Conservation (phyloP, 805 yeast species). For the Yamadazyma phyllophila region DNA sequence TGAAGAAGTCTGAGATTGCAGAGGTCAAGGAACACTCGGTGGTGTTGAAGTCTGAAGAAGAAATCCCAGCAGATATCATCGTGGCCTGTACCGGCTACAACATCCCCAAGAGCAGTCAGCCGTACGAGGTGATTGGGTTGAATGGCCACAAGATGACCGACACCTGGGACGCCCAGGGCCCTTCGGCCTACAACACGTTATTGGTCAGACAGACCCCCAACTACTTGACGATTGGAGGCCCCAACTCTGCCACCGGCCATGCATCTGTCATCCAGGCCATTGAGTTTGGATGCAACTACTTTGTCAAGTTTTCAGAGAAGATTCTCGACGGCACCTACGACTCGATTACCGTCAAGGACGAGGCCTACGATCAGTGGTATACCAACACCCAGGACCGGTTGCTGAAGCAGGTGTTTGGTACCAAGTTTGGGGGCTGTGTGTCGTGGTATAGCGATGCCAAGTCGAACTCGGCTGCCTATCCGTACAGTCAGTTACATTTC, state of each 20-base stretch:
- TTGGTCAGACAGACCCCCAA: slow-evolving; percentile 35
- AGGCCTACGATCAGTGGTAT: slow-evolving; percentile 35
- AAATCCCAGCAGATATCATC: slow-evolving; percentile 34
- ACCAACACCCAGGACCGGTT: slow-evolving; percentile 24
- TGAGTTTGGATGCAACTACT: slow-evolving; percentile 30
- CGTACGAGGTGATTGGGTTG: slow-evolving; percentile 24
- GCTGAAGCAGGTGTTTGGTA: slow-evolving; percentile 33
- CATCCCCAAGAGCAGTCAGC: slow-evolving; percentile 17
- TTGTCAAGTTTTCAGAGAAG: slow-evolving; percentile 21
- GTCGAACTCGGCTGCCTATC: slow-evolving; percentile 34
- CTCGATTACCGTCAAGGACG: slow-evolving; percentile 29
- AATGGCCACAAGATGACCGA: slow-evolving; percentile 21
- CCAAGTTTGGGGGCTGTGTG: slow-evolving; percentile 38
- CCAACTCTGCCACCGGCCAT: slow-evolving; percentile 44
- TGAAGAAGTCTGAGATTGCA: slow-evolving; percentile 22
- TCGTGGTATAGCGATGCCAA: slow-evolving; percentile 37
- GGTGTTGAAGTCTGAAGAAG: slow-evolving; percentile 26
- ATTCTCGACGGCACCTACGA: slow-evolving; percentile 27
- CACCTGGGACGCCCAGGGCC: slow-evolving; percentile 30
- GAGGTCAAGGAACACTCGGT: slow-evolving; percentile 28
- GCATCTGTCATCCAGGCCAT: slow-evolving; percentile 39
- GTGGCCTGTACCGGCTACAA: slow-evolving; percentile 45
- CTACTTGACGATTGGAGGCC: slow-evolving; percentile 35
- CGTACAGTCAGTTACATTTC: slow-evolving; percentile 33
- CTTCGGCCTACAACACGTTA: slow-evolving; percentile 35